These are phyloP conservation scores for Micractinium conductrix DNA, from an alignment of 139 green algal genomes.

Conservation along the genomic window DNA sequence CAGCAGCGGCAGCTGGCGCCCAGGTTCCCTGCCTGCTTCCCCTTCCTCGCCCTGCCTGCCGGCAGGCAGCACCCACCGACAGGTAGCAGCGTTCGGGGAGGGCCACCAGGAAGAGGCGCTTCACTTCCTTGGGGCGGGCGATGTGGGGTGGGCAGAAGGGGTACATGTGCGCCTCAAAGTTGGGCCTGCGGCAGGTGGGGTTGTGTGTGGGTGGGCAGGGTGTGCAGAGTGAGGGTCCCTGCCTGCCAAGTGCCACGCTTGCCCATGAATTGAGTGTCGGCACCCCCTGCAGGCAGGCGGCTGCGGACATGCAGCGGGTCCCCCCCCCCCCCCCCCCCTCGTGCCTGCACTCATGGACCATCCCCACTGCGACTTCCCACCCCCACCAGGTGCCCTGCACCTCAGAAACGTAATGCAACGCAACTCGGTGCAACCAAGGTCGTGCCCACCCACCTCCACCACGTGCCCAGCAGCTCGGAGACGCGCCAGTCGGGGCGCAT, in stretches of 20 bases:
- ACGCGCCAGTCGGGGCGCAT: conserved; percentile 53
- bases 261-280: too few relatives aligned
- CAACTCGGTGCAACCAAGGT: too few relatives aligned
- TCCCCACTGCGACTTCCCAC: too few relatives aligned
- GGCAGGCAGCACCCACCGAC: conserved; percentile 65
- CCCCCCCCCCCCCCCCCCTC: too few relatives aligned
- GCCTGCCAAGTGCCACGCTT: too few relatives aligned
- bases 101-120: conserved; percentile 86
- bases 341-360: too few relatives aligned
- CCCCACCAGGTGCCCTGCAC: too few relatives aligned
- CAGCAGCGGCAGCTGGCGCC: neutral
- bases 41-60: neutral
- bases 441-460: conserved; percentile 15
- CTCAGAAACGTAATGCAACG: too few relatives aligned
- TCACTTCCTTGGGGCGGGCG: conserved; percentile 93
- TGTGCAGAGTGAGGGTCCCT: too few relatives aligned
- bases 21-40: too few relatives aligned
- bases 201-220: neutral
- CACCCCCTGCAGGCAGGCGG: too few relatives aligned
- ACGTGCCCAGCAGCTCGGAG: conserved; percentile 43
- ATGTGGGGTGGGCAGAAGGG: conserved; percentile 96
- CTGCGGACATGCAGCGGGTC: too few relatives aligned
- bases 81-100: conserved; percentile 93
- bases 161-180: conserved; percentile 95
- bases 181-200: conserved; percentile 69